Conservation (phyloP, 306 rosid species). For the Chamaecrista fasciculata region DNA sequence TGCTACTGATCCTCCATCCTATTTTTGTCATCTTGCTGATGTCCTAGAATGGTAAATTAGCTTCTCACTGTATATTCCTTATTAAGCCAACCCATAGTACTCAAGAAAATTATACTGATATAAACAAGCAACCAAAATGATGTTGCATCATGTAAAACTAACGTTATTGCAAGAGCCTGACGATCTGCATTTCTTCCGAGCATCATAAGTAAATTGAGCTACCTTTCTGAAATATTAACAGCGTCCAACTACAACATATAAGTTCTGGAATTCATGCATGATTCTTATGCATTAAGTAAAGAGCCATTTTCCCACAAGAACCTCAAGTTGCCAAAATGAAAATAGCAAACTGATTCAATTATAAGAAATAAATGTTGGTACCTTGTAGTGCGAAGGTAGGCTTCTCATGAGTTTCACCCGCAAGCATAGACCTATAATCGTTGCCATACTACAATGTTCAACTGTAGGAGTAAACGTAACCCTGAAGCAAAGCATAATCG, state of each 20-base stretch:
- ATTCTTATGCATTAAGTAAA: not conserved
- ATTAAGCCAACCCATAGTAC: not conserved
- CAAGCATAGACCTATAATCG: slow-evolving; percentile 88
- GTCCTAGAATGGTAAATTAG: not conserved
- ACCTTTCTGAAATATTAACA: not conserved
- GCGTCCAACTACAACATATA: not conserved
- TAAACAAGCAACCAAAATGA: not conserved
- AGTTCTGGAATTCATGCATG: not conserved
- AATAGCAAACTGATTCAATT: not conserved
- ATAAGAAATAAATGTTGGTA: slow-evolving; percentile 19
- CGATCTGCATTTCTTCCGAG: slow-evolving; percentile 9
- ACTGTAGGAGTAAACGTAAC: slow-evolving; percentile 95
- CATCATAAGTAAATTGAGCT: not conserved
- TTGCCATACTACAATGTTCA: slow-evolving; percentile 97
- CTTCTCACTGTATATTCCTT: not conserved
- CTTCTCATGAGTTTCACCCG: slow-evolving; percentile 87
- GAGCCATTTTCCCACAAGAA: not conserved
- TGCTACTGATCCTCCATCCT: not conserved
- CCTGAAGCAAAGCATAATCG: slow-evolving; percentile 42
- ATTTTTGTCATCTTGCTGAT: not conserved
- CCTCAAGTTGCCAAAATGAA: not conserved
- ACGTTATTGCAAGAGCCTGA: not conserved
- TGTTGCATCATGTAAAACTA: slow-evolving; percentile 2
- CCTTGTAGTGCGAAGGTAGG: slow-evolving; percentile 88
- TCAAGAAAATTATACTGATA: not conserved